A percentile compares a stretch with the other conserved stretches of the same genome.
Evolutionary conservation across 345 rosid species (phyloP).

Genomic region (Corchorus capsularis): DNA sequence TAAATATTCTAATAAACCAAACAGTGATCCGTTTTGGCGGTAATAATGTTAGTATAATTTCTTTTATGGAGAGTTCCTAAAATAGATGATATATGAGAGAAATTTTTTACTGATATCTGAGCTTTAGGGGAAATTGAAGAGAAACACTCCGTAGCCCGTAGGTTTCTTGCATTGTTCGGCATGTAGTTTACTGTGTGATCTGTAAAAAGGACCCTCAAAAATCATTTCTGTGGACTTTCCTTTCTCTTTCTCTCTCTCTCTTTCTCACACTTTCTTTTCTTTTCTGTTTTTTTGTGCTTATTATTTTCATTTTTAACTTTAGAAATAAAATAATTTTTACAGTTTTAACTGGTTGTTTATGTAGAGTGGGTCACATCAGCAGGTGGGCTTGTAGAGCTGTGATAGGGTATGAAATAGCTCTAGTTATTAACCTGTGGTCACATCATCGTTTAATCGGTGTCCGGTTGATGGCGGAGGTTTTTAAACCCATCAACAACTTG

Average conservation of each 20-base stretch:
- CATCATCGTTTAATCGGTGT: conserved; percentile 38
- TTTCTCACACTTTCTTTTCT: neutral
- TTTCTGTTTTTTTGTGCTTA: conserved; percentile 25
- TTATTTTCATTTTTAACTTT: conserved; percentile 16
- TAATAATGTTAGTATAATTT: conserved; percentile 11
- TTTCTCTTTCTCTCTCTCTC: conserved; percentile 4
- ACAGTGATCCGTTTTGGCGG: conserved; percentile 27
- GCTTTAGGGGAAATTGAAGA: conserved; percentile 20
- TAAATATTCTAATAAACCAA: neutral
- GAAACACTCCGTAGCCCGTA: conserved; percentile 19
- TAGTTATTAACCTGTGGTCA: conserved; percentile 57
- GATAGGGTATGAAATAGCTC: conserved; percentile 52
- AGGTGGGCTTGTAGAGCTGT: conserved; percentile 53
- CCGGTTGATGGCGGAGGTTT: conserved; percentile 21
- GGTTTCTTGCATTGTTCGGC: conserved; percentile 40
- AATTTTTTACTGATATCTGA: conserved; percentile 47
- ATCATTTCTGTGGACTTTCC: neutral
- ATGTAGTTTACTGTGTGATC: conserved; percentile 30
- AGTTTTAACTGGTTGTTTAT: conserved; percentile 77
- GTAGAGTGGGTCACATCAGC: conserved; percentile 98
- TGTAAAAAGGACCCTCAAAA: neutral
- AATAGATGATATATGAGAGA: conserved; percentile 29
- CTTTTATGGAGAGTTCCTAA: conserved; percentile 18
- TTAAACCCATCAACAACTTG: conserved; percentile 13
- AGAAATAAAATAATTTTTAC: conserved; percentile 29